Base-by-base conservation (phyloP, 352 stramenopile genomes). In the Pythium aquatile region DNA sequence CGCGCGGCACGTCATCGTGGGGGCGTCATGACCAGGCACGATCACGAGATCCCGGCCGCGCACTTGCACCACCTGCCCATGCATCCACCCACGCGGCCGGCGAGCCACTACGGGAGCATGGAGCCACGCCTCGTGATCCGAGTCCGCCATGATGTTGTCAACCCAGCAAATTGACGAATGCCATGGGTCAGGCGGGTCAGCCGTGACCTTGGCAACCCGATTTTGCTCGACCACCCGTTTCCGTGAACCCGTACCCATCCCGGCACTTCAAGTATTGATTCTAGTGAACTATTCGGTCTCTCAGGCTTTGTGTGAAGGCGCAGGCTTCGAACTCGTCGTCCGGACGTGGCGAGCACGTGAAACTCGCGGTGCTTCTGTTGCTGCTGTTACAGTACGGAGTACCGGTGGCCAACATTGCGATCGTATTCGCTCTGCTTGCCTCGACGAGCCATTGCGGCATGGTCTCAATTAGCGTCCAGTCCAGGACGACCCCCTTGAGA, bases 271-370 rank as follows among this genome's bases (percentile, higher is more conserved):
- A 42, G 37, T 42, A 42, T 13, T 42, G 37, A 16, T 13, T 42
- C 37, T 17, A 42, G 37, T 42, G 37, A 42, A 10, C 14, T 16
- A 42, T 2, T 17, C 55, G 55, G 26, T 61, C 55, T 53, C 20
- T 33, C 5, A 55, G 44, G 44, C 56, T 63, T 16, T 63, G 57
- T 28, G 59, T 55, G 59, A 66, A 57, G 9, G 49, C 48, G 40
- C 60, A 67, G 7, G 61, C 63, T n/a, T 69, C 55, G 48, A 64
- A 57, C 29, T 69, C 63, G 6, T 58, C 55, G 20, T 64, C 63
- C 11, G 39, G 5, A 2, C 55, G 28, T 7, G n/a, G 16, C 4
- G 37, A 7, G 29, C 17, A 49, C 59, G 32, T 20, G 26, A 39
- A 52, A 1, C 55, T 44, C 20, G 9, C 16, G 2, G 20, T 8